Percentiles rank a stretch among this genome's conserved stretches.
These are phyloP conservation scores for Ophiostoma montium DNA, from an alignment of 2,329 filamentous ascomycete species.

Conservation along the genomic window DNA sequence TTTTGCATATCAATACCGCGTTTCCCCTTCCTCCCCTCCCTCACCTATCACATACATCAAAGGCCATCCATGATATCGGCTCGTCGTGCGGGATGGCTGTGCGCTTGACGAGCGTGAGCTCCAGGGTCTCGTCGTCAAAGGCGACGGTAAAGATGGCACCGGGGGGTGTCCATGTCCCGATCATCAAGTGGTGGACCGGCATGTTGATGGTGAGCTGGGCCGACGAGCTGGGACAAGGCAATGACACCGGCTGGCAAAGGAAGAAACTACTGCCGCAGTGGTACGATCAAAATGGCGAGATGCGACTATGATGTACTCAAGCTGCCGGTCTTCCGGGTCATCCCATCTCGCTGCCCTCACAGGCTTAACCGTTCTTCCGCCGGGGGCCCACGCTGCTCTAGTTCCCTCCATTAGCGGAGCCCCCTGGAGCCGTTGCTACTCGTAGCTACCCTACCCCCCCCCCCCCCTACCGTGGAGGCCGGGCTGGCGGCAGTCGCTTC, in stretches of 20 bases:
- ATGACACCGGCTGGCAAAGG: background rate
- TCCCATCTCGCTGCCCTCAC: background rate
- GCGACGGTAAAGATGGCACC: conserved; percentile 81
- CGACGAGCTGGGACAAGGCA: background rate
- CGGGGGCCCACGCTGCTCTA: background rate
- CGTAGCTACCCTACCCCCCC: background rate
- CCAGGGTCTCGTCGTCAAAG: conserved; percentile 71
- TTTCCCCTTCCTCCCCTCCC: background rate
- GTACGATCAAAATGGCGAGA: background rate
- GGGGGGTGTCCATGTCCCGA: conserved; percentile 81
- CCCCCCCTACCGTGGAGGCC: no score
- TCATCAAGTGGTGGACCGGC: conserved; percentile 76
- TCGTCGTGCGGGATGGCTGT: conserved; percentile 71
- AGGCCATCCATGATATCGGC: conserved; percentile 89
- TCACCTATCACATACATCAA: conserved; percentile 47
- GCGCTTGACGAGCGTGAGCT: conserved; percentile 61
- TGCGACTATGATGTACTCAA: no score
- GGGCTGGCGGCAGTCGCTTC: conserved; percentile 9
- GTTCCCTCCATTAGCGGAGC: background rate
- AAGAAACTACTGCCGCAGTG: background rate
- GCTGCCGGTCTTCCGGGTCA: no score
- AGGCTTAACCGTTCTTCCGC: conserved; percentile 7
- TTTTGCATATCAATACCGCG: no score
- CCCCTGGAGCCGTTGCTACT: background rate
- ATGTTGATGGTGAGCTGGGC: conserved; percentile 27